phyloP scores from a whole-genome alignment of 2,329 filamentous ascomycete genomes.

The Plenodomus lindquistii region DNA sequence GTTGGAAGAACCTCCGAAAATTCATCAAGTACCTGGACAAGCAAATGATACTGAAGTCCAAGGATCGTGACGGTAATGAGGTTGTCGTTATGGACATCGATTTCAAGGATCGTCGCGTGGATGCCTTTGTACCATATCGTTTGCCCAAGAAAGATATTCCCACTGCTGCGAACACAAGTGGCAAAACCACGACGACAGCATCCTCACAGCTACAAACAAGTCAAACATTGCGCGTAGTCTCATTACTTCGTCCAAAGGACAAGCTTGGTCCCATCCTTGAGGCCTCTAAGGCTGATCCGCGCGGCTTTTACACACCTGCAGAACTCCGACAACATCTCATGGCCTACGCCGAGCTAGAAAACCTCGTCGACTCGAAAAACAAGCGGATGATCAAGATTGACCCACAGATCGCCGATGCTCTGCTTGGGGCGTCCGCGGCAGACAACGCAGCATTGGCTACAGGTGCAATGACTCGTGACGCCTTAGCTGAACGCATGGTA shows the following conservation, averaged over 20 bases:
- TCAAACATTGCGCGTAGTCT: constrained; percentile 56
- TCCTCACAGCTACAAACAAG: constrained; percentile 49
- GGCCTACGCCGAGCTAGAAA: constrained; percentile 62
- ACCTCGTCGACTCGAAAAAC: constrained; percentile 61
- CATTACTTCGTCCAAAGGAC: constrained; percentile 60
- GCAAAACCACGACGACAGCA: constrained; percentile 47
- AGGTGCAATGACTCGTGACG: constrained; percentile 62
- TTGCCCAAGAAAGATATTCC: constrained; percentile 61
- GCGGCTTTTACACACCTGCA: constrained; percentile 61
- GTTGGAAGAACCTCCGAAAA: constrained; percentile 71
- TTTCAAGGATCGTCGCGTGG: constrained; percentile 60
- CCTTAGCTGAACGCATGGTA: constrained; percentile 62
- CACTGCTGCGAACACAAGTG: constrained; percentile 35
- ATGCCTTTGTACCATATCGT: constrained; percentile 64
- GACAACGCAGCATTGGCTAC: constrained; percentile 62
- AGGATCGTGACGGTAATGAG: constrained; percentile 67
- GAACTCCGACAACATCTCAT: constrained; percentile 63
- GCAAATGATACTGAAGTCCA: constrained; percentile 63
- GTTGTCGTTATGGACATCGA: constrained; percentile 67
- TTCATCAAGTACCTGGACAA: constrained; percentile 72
- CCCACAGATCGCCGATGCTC: constrained; percentile 64
- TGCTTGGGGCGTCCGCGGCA: constrained; percentile 58
- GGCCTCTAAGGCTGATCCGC: constrained; percentile 53
- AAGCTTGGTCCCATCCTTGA: constrained; percentile 62
- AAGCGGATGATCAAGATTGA: constrained; percentile 65